Evolutionary conservation across 257 asterid species (phyloP), one percentile per base, ranked within the genome.

Genomic region (Plectranthus barbatus): DNA sequence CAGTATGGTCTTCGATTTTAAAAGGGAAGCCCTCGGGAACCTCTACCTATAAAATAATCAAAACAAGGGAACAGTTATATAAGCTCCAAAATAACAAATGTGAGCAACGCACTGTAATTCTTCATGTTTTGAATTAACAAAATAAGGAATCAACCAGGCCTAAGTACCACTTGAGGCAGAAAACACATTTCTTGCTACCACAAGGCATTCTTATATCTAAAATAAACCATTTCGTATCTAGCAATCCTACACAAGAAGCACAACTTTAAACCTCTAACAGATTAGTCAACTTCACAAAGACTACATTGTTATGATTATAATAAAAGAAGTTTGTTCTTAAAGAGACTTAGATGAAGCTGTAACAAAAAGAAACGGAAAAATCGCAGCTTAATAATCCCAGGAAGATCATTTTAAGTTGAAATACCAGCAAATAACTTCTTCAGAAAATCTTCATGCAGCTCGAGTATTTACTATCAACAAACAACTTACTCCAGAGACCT

Each of bases 1-100:
- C 95, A 0, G 83, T 86, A 39, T 76, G 50, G 76, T 91, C 93
- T 64, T 86, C 87, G 31, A 91, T 72, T 74, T 80, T 29, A 61
- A 88, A 91, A 13, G 96, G 98, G 67, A 91, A 88, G 9, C 61
- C 80, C 70, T 55, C 57, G 4, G 94, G 94, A 59, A 75, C 67
- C 51, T 74, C 90, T 15, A 13, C 76, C 96, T 88, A 53, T 17
- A 46, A 62, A 67, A 61, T 5, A 33, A 41, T 4, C 21, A 11
- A 44, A 55, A 58, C 12, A 5, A 34, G 18, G 48, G 33, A 20
- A 44, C 5, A 13, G 1, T 34, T 19, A 18, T 20, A 5, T 3
- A 39, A 49, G 19, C 20, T 42, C 26, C 50, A 45, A 46, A 54
- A 45, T 9, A 15, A 58, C 53, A 26, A 26, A 26, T 1, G 5